These are phyloP conservation scores for Mucor racemosus DNA, from an alignment of 371 early-diverging fungal species.

Conservation along the genomic window DNA sequence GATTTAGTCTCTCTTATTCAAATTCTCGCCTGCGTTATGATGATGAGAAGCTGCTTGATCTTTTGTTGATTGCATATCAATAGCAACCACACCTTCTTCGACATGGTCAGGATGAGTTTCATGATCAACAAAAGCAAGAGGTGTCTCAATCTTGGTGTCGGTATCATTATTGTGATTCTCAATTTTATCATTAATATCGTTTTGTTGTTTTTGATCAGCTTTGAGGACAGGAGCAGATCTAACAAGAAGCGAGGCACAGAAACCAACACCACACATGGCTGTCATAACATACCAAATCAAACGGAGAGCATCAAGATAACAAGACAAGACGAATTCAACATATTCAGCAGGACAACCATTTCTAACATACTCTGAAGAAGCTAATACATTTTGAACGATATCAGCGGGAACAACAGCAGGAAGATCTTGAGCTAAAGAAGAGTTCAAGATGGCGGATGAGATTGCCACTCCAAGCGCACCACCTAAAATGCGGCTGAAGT, in stretches of 20 bases:
- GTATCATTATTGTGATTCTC: background rate
- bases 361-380: slow-evolving; percentile 41
- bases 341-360: slow-evolving; percentile 44
- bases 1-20: background rate
- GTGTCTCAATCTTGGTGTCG: background rate
- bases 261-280: slow-evolving; percentile 39
- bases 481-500: slow-evolving; percentile 30
- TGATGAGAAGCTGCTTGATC: background rate
- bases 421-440: slow-evolving; percentile 32
- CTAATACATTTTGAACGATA: slow-evolving; percentile 24
- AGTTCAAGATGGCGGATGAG: slow-evolving; percentile 43
- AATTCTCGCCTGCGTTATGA: background rate
- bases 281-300: slow-evolving; percentile 46
- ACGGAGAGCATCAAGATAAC: slow-evolving; percentile 35
- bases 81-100: slow-evolving; percentile 1
- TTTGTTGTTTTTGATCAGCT: slow-evolving; percentile 3
- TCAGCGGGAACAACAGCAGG: slow-evolving; percentile 33
- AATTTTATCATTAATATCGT: background rate
- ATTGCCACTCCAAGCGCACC: slow-evolving; percentile 56
- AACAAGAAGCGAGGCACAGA: slow-evolving; percentile 22
- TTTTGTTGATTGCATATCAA: background rate
- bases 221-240: slow-evolving; percentile 16
- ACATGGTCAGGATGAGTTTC: slow-evolving; percentile 2
- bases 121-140: background rate
- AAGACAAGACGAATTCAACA: slow-evolving; percentile 17